Evolutionary conservation across 768 basidiomycete species (phyloP), one percentile per base, ranked within the genome.

Genomic region (Cystofilobasidium macerans): DNA sequence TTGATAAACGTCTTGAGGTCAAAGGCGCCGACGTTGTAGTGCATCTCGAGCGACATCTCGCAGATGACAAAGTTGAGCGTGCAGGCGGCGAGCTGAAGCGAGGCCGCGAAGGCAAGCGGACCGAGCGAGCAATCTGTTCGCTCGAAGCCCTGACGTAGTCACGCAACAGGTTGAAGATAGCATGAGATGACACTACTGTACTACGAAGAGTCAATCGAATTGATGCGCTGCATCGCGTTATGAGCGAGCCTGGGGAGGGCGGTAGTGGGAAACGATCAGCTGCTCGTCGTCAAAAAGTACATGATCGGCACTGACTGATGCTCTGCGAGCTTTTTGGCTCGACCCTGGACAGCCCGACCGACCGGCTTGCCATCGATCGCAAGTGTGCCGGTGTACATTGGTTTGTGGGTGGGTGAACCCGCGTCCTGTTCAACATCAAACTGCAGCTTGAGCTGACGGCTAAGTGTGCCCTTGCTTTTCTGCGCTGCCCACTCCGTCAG

Each of bases 71-170:
- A 85, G 71, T 86, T 86, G 3, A 82, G 82, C 14, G 81, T 79
- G 28, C 80, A 76, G 40, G 81, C 77, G 3, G 80, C 85, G 3
- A 87, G 79, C 62, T 86, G 84, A 48, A 86, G 80, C 35, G 59
- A 67, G 18, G 67, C 85, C 7, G 85, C 86, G 28, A 87, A 79
- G 0, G 85, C 84, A 35, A 88, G 82, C 0, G 86, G 86, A 0
- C 85, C 85, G 1, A 86, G 71, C 2, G 86, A 85, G 75, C 85
- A 86, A 71, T 87, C n/a, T n/a, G n/a, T n/a, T n/a, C n/a, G n/a
- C n/a, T n/a, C n/a, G n/a, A n/a, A n/a, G n/a, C n/a, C n/a, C n/a
- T n/a, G n/a, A n/a, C 9, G 22, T 9, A 16, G 45, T n/a, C 22
- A 3, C 11, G 22, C 22, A 47, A 47, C 22, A 47, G 22, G 38